Conservation (phyloP, 2,329 filamentous ascomycete species). For the Fusarium compactum region DNA sequence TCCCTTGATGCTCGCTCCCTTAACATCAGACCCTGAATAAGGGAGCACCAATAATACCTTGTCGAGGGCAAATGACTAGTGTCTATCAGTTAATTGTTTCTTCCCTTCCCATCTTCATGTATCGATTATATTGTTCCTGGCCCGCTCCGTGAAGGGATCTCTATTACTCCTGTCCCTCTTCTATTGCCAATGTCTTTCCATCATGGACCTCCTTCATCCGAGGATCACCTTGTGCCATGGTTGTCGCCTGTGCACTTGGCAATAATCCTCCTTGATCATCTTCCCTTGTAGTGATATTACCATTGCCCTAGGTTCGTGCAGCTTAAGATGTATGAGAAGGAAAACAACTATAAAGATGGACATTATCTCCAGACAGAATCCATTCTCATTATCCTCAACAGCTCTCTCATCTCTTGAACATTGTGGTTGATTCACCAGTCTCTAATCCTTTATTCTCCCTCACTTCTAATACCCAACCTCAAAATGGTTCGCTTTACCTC, state of each 20-base stretch:
- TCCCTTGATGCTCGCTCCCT: conserved; percentile 16
- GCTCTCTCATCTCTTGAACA: conserved; percentile 1
- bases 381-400: conserved; percentile 19
- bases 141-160: conserved; percentile 20
- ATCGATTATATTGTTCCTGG: background rate
- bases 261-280: conserved; percentile 13
- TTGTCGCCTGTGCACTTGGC: conserved; percentile 3
- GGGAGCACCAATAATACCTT: conserved; percentile 20
- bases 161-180: background rate
- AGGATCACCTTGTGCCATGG: conserved; percentile 1
- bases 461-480: background rate
- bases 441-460: background rate
- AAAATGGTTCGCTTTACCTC: conserved; percentile 46
- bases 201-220: background rate
- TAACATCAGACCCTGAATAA: conserved; percentile 25
- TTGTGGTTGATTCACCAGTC: background rate
- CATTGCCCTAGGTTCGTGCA: background rate
- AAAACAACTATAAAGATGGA: conserved; percentile 34
- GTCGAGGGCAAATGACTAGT: conserved; percentile 12
- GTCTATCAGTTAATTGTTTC: background rate
- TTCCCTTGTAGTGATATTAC: conserved; percentile 10
- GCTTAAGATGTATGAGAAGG: background rate
- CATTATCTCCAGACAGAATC: background rate
- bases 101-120: background rate
- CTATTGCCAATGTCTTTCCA: conserved; percentile 27